phyloP scores from a whole-genome alignment of 768 basidiomycete genomes.

The Lactarius sp. region DNA sequence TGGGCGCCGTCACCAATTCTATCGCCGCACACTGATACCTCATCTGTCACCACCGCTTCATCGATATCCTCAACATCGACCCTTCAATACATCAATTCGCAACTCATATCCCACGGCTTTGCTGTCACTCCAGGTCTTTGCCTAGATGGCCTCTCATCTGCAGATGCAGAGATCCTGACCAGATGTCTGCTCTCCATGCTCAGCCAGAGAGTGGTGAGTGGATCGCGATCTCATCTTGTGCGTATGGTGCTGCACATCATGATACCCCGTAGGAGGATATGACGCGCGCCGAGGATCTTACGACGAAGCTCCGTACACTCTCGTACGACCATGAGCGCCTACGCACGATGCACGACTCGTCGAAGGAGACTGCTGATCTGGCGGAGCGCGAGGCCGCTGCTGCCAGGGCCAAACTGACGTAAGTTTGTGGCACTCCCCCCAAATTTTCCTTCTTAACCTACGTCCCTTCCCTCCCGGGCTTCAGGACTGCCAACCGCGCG shows the following conservation, averaged over 20 bases:
- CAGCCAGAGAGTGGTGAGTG: slow-evolving; percentile 68
- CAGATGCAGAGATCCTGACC: slow-evolving; percentile 52
- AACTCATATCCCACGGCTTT: slow-evolving; percentile 81
- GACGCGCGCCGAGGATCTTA: slow-evolving; percentile 68
- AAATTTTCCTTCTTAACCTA: neutral
- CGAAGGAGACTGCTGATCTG: slow-evolving; percentile 56
- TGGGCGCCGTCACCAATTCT: slow-evolving; percentile 41
- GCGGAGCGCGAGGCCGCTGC: slow-evolving; percentile 77
- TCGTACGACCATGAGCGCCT: slow-evolving; percentile 80
- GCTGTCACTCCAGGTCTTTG: slow-evolving; percentile 56
- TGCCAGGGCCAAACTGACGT: slow-evolving; percentile 72
- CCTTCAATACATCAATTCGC: slow-evolving; percentile 75
- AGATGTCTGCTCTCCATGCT: slow-evolving; percentile 75
- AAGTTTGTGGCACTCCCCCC: slow-evolving; percentile 31
- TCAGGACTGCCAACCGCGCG: slow-evolving; percentile 45
- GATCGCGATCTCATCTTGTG: too few species aligned
- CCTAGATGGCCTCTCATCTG: slow-evolving; percentile 56
- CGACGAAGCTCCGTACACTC: slow-evolving; percentile 68
- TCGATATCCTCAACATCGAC: slow-evolving; percentile 52
- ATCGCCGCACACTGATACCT: slow-evolving; percentile 3
- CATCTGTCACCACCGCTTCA: slow-evolving; percentile 36
- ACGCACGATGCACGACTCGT: slow-evolving; percentile 53
- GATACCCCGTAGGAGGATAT: slow-evolving; percentile 55
- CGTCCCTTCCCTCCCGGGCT: neutral
- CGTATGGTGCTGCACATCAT: too few species aligned